phyloP scores from a whole-genome alignment of 2,329 filamentous ascomycete species.

The Diplocarpon mali region DNA sequence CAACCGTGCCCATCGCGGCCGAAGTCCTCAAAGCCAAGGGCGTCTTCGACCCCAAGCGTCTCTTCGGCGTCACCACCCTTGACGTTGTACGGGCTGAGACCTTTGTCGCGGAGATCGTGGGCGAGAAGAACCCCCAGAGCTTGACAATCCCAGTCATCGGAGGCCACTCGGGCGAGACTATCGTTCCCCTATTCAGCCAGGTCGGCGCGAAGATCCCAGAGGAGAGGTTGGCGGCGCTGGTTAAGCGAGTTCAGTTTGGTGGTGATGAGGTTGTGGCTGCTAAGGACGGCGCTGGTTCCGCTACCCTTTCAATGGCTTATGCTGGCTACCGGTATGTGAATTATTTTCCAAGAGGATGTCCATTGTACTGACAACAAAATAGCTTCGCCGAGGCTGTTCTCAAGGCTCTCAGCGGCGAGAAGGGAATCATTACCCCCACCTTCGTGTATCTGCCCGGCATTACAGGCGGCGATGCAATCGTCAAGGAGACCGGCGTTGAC shows the following conservation, averaged over 20 bases:
- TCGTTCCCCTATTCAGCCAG: constrained; percentile 94
- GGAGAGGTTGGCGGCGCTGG: constrained; percentile 82
- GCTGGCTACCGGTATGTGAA: constrained; percentile 73
- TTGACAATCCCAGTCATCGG: constrained; percentile 86
- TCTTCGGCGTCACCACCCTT: constrained; percentile 97
- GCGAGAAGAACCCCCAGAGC: constrained; percentile 72
- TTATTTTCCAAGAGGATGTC: neutral
- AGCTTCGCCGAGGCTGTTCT: constrained; percentile 93
- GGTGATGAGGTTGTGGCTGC: constrained; percentile 95
- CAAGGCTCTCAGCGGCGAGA: constrained; percentile 85
- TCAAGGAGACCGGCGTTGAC: constrained; percentile 72
- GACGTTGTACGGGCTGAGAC: constrained; percentile 98
- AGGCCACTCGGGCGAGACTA: constrained; percentile 96
- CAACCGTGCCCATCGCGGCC: constrained; percentile 91
- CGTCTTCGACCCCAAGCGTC: constrained; percentile 88
- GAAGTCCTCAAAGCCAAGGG: constrained; percentile 90
- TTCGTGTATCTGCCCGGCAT: constrained; percentile 93
- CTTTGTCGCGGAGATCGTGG: constrained; percentile 78
- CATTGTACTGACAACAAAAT: constrained; percentile 10
- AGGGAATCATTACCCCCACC: constrained; percentile 86
- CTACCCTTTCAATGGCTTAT: constrained; percentile 89
- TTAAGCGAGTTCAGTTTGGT: constrained; percentile 95
- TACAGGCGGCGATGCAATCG: constrained; percentile 73
- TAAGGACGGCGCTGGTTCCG: constrained; percentile 83
- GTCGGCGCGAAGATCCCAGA: constrained; percentile 68